Percentiles rank a stretch among this genome's conserved stretches.
phyloP scores from a whole-genome alignment of 306 rosid genomes.

The Vachellia collinsii region DNA sequence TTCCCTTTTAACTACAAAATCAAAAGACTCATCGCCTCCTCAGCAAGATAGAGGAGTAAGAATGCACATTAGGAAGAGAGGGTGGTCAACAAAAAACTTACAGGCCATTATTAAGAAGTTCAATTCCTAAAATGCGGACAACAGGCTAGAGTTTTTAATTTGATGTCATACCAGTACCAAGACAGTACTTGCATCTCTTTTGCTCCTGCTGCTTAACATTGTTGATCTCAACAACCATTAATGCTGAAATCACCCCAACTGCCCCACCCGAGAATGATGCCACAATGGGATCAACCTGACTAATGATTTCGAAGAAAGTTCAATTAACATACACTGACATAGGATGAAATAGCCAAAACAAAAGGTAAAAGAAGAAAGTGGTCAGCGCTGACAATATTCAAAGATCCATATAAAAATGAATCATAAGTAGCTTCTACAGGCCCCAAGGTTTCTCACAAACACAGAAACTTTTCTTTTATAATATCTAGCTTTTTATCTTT shows the following conservation, averaged over 20 bases:
- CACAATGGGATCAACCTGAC: conserved; percentile 98
- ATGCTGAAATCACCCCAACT: conserved; percentile 92
- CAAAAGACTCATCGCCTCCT: neutral
- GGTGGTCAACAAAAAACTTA: neutral
- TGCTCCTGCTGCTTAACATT: conserved; percentile 95
- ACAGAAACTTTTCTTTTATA: neutral
- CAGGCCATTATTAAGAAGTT: neutral
- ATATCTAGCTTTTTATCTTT: neutral
- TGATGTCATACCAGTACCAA: conserved; percentile 80
- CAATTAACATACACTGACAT: conserved; percentile 19
- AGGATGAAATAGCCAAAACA: conserved; percentile 17
- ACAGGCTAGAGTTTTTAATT: conserved; percentile 3
- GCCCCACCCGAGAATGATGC: conserved; percentile 99
- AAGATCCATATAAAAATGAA: conserved; percentile 22
- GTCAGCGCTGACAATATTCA: neutral
- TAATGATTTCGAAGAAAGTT: conserved; percentile 47
- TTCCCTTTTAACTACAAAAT: conserved; percentile 4
- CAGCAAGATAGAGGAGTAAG: neutral
- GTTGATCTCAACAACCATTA: conserved; percentile 98
- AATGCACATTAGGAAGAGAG: neutral
- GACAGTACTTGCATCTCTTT: conserved; percentile 96
- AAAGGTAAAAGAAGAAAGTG: neutral
- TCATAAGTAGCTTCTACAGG: conserved; percentile 5
- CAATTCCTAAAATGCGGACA: conserved; percentile 16
- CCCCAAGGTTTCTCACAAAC: neutral